These are phyloP conservation scores for Westerdykella ornata DNA, from an alignment of 2,329 filamentous ascomycete species.

Conservation along the genomic window DNA sequence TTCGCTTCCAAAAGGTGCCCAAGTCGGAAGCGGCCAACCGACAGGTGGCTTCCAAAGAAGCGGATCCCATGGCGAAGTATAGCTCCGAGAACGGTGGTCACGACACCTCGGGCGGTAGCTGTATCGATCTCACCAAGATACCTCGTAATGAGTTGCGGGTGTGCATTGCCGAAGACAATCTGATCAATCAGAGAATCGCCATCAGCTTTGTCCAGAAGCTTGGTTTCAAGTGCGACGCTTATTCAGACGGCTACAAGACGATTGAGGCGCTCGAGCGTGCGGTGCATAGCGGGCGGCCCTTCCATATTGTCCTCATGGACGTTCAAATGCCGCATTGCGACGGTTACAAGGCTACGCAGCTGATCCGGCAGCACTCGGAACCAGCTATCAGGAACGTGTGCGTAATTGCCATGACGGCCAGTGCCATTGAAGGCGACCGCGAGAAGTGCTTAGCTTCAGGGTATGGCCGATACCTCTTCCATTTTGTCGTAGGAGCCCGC, in stretches of 20 bases:
- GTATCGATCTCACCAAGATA: constrained; percentile 56
- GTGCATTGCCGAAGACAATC: constrained; percentile 91
- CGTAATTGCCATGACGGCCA: constrained; percentile 97
- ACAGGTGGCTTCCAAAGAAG: constrained; percentile 35
- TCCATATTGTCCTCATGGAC: constrained; percentile 86
- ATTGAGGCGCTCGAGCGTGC: constrained; percentile 75
- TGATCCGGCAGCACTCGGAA: constrained; percentile 69
- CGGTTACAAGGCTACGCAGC: constrained; percentile 82
- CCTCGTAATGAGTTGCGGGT: constrained; percentile 73
- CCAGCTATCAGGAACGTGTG: constrained; percentile 72
- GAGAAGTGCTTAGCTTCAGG: constrained; percentile 93
- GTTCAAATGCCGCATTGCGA: constrained; percentile 94
- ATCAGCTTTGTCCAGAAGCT: constrained; percentile 83
- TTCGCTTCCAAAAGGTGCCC: constrained; percentile 78
- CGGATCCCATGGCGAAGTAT: constrained; percentile 53
- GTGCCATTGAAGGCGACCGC: constrained; percentile 85
- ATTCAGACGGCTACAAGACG: constrained; percentile 81
- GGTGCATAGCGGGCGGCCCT: constrained; percentile 65
- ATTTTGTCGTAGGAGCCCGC: not conserved
- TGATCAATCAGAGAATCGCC: constrained; percentile 90
- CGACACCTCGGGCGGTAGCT: constrained; percentile 31
- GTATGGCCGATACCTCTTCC: not conserved
- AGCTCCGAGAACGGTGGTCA: constrained; percentile 42
- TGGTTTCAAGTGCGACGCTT: constrained; percentile 81
- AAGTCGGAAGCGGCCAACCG: constrained; percentile 49